Percentiles rank a stretch among this genome's conserved stretches.
phyloP scores from a whole-genome alignment of 768 basidiomycete genomes.

The Boletus sensibilis region DNA sequence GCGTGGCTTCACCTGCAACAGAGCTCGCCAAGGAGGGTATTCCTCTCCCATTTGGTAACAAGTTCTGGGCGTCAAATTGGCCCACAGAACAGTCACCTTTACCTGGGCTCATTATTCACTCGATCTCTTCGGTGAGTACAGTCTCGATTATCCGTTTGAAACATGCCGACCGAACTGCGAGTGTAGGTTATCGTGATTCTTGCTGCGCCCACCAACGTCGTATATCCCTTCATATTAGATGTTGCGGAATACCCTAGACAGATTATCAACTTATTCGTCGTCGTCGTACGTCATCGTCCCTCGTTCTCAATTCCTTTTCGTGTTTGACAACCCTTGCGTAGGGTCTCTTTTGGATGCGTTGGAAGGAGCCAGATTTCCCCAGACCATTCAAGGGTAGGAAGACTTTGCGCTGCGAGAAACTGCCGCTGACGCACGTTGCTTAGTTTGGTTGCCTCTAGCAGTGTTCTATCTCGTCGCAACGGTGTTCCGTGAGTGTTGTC shows the following conservation, averaged over 20 bases:
- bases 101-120: constrained; percentile 52
- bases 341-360: constrained; percentile 59
- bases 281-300: constrained; percentile 38
- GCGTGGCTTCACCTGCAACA: constrained; percentile 2
- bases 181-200: constrained; percentile 50
- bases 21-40: constrained; percentile 63
- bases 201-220: constrained; percentile 49
- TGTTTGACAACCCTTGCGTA: constrained; percentile 16
- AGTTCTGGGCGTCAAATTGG: constrained; percentile 63
- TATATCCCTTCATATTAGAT: constrained; percentile 60
- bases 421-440: constrained; percentile 1
- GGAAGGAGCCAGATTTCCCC: constrained; percentile 44
- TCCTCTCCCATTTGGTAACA: constrained; percentile 58
- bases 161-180: background rate
- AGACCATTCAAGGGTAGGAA: constrained; percentile 54
- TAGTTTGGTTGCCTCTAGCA: constrained; percentile 57
- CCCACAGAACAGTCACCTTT: constrained; percentile 54
- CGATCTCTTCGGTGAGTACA: constrained; percentile 47
- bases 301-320: constrained; percentile 17
- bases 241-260: constrained; percentile 48
- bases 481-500: constrained; percentile 43
- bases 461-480: constrained; percentile 54
- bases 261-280: constrained; percentile 55
- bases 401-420: background rate
- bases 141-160: background rate